Conservation (phyloP, 108 stramenopile species). For the Discostella stelligeroides region DNA sequence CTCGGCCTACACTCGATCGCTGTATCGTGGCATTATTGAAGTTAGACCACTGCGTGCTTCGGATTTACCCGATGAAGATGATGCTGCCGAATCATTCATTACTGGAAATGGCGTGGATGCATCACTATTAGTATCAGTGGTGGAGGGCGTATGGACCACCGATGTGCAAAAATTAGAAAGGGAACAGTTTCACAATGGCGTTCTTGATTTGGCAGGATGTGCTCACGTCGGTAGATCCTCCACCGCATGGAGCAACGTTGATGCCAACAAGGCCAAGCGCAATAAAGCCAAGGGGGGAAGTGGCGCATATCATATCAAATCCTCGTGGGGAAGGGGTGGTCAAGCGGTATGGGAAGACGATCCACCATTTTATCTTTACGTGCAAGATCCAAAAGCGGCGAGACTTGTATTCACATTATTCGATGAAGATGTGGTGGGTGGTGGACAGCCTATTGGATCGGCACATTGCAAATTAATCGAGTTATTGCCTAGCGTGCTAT, state of each 20-base stretch:
- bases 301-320: conserved; percentile 74
- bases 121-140: conserved; percentile 56
- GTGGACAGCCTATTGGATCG: conserved; percentile 60
- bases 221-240: conserved; percentile 73
- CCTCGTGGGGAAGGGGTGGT: conserved; percentile 66
- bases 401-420: conserved; percentile 73
- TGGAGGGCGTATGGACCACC: conserved; percentile 79
- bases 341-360: conserved; percentile 75
- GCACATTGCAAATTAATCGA: conserved; percentile 56
- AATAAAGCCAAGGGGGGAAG: conserved; percentile 51
- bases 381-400: conserved; percentile 70
- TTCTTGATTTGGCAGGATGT: conserved; percentile 72
- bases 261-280: conserved; percentile 56
- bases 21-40: conserved; percentile 76
- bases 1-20: conserved; percentile 59
- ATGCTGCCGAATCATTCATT: conserved; percentile 58
- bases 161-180: conserved; percentile 73
- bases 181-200: conserved; percentile 76
- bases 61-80: conserved; percentile 78
- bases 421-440: conserved; percentile 78
- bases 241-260: conserved; percentile 80
- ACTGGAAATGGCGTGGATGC: conserved; percentile 81
- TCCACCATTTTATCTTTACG: conserved; percentile 80
- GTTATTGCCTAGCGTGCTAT: conserved; percentile 52
- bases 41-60: conserved; percentile 57